A percentile compares a stretch with the other conserved stretches of the same genome.
These are phyloP conservation scores for Omphalotus guepiniiformis DNA, from an alignment of 768 basidiomycete species.

Conservation along the genomic window DNA sequence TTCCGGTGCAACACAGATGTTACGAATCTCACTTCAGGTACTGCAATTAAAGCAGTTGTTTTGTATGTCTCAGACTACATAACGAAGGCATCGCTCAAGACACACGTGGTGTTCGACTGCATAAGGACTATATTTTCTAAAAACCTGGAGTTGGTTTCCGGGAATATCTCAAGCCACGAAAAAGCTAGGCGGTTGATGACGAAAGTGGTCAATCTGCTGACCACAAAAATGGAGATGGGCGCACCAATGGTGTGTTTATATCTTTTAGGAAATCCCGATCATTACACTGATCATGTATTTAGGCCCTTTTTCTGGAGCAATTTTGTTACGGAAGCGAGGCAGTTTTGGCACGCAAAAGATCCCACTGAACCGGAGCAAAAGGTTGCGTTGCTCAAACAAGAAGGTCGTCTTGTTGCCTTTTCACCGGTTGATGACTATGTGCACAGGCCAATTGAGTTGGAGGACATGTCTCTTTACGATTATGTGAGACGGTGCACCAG, in stretches of 20 bases:
- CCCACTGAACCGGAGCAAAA: not conserved
- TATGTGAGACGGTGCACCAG: constrained; percentile 7
- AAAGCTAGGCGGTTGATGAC: constrained; percentile 13
- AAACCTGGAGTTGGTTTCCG: not conserved
- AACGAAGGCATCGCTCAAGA: constrained; percentile 10
- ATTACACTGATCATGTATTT: constrained; percentile 18
- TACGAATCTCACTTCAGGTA: constrained; percentile 13
- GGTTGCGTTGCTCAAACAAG: not conserved
- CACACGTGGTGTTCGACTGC: constrained; percentile 4
- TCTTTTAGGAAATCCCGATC: constrained; percentile 10
- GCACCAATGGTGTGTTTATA: constrained; percentile 13
- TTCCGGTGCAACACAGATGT: constrained; percentile 5
- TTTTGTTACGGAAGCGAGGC: constrained; percentile 7
- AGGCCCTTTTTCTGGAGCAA: constrained; percentile 13
- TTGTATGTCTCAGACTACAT: constrained; percentile 15
- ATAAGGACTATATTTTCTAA: not conserved
- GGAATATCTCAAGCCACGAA: not conserved
- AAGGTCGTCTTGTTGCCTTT: not conserved
- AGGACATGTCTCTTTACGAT: constrained; percentile 12
- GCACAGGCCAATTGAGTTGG: constrained; percentile 4
- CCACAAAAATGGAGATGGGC: constrained; percentile 14
- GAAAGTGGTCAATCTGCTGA: constrained; percentile 18
- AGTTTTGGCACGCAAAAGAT: not conserved
- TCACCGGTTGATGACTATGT: constrained; percentile 13
- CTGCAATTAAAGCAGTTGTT: constrained; percentile 10